Evolutionary conservation across 2,329 filamentous ascomycete genomes (phyloP).

Genomic region (Xylaria digitata): DNA sequence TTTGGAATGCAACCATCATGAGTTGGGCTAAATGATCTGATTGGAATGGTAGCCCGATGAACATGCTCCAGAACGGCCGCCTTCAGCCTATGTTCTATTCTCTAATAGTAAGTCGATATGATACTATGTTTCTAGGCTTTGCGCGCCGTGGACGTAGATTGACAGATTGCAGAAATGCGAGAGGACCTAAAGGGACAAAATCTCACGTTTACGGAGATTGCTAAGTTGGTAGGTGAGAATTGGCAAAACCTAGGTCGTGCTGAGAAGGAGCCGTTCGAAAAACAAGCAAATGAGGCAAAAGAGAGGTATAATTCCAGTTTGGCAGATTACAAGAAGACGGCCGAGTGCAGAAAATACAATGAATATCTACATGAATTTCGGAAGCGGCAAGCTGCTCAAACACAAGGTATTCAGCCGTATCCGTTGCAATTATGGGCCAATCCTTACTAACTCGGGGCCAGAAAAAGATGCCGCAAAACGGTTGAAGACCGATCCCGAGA

Average conservation of each 20-base stretch:
- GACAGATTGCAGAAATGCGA: conserved; percentile 69
- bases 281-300: conserved; percentile 77
- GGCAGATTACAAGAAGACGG: conserved; percentile 80
- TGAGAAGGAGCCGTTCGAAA: conserved; percentile 79
- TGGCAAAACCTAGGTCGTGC: conserved; percentile 77
- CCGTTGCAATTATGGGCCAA: conserved; percentile 19
- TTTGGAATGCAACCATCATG: neutral
- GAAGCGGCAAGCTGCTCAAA: conserved; percentile 71
- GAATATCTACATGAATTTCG: conserved; percentile 83
- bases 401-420: conserved; percentile 59
- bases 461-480: conserved; percentile 64
- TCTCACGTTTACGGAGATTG: conserved; percentile 84
- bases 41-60: conserved; percentile 71
- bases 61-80: conserved; percentile 81
- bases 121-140: too few relatives aligned
- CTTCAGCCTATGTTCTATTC: conserved; percentile 86
- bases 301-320: conserved; percentile 81
- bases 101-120: conserved; percentile 75
- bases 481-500: conserved; percentile 58
- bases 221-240: conserved; percentile 82
- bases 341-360: conserved; percentile 74
- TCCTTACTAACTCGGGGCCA: conserved; percentile 44
- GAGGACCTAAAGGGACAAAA: conserved; percentile 81
- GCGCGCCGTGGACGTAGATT: neutral
- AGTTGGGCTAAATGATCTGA: conserved; percentile 18